phyloP scores from a whole-genome alignment of 2,329 filamentous ascomycete species.

The Xylariaceae sp. region DNA sequence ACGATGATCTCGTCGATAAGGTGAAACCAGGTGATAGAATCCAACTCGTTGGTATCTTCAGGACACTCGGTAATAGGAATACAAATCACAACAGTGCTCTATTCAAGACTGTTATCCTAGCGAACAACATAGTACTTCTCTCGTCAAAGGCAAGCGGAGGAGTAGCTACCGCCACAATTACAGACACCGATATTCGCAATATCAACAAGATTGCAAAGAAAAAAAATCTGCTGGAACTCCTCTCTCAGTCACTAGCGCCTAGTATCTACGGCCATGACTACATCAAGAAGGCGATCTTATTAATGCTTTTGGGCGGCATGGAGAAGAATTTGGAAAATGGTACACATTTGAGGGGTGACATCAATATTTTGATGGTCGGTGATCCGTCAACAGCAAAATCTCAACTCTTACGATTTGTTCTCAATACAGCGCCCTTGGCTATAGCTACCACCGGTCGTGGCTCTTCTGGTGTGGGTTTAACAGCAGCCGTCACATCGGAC shows the following conservation, averaged over 20 bases:
- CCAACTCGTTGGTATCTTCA: slow-evolving; percentile 94
- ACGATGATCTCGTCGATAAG: slow-evolving; percentile 93
- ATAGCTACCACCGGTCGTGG: slow-evolving; percentile 97
- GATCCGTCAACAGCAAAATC: slow-evolving; percentile 98
- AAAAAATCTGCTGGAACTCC: slow-evolving; percentile 87
- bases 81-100: slow-evolving; percentile 88
- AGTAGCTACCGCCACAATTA: slow-evolving; percentile 89
- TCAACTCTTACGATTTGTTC: slow-evolving; percentile 93
- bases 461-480: slow-evolving; percentile 96
- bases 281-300: slow-evolving; percentile 95
- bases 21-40: slow-evolving; percentile 96
- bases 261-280: slow-evolving; percentile 97
- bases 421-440: slow-evolving; percentile 94
- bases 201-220: slow-evolving; percentile 98
- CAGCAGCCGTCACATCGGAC: slow-evolving; percentile 92
- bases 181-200: slow-evolving; percentile 95
- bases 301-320: slow-evolving; percentile 94
- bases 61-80: slow-evolving; percentile 93
- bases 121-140: slow-evolving; percentile 92
- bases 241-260: slow-evolving; percentile 92
- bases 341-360: slow-evolving; percentile 96
- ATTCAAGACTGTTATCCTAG: slow-evolving; percentile 92
- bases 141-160: slow-evolving; percentile 96
- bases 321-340: slow-evolving; percentile 99
- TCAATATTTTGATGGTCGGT: slow-evolving; percentile 99